Percentiles rank a stretch among this genome's conserved stretches.
These are phyloP conservation scores for Tetradesmus lagerheimii DNA, from an alignment of 139 green algal species.

Conservation along the genomic window DNA sequence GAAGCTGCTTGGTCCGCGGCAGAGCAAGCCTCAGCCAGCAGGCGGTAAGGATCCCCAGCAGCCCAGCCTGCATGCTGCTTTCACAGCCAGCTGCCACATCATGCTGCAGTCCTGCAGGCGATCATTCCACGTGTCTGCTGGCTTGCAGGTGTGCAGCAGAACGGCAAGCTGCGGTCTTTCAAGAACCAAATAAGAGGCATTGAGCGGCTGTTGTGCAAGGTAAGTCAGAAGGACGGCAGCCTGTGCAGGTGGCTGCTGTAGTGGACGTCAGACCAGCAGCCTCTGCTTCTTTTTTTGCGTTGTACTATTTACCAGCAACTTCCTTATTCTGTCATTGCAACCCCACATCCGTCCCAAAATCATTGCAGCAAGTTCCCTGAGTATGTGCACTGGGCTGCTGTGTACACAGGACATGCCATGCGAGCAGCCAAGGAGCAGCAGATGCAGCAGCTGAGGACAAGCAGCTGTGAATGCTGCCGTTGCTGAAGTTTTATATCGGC, in stretches of 20 bases:
- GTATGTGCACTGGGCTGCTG: too few species aligned
- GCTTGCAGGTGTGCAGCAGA: not conserved
- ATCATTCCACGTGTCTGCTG: not conserved
- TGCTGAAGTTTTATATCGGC: not conserved
- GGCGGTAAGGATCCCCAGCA: not conserved
- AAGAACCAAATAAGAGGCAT: slow-evolving; percentile 77
- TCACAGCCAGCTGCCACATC: not conserved
- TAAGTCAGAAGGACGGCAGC: slow-evolving; percentile 25
- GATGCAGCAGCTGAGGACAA: too few species aligned
- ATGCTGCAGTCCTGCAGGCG: not conserved
- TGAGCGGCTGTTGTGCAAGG: slow-evolving; percentile 73
- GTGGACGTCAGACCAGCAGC: not conserved
- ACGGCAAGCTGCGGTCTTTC: slow-evolving; percentile 44
- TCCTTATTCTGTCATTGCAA: too few species aligned
- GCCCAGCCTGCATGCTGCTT: not conserved
- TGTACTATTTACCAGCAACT: too few species aligned
- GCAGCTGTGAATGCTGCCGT: not conserved
- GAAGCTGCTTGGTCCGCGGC: not conserved
- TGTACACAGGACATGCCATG: not conserved
- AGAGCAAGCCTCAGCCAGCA: not conserved
- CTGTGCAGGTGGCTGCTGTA: not conserved
- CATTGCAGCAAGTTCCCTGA: not conserved
- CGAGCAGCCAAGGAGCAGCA: not conserved
- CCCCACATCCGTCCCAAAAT: too few species aligned
- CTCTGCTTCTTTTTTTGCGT: too few species aligned